Conservation (phyloP, 352 stramenopile genomes). For the Phytophthora podocarpi region DNA sequence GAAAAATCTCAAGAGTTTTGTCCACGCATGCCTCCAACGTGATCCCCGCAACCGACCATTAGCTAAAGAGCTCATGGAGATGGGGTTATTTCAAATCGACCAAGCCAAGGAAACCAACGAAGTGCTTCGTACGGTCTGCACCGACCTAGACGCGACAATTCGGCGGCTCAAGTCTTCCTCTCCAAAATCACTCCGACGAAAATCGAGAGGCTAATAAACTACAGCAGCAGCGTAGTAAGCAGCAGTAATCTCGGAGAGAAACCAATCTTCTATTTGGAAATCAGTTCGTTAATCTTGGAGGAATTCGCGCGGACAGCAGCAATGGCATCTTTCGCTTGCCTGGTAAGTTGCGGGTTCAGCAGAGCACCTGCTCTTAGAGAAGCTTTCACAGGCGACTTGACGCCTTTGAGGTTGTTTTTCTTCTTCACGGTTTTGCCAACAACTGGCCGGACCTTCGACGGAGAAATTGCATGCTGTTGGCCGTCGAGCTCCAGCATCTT, state of each 20-base stretch:
- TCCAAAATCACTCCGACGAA: conserved; percentile 9
- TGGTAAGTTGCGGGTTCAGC: conserved; percentile 58
- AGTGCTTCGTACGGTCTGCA: conserved; percentile 59
- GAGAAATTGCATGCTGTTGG: conserved; percentile 8
- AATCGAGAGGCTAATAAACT: conserved; percentile 5
- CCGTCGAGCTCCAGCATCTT: background rate
- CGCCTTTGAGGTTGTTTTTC: conserved; percentile 25
- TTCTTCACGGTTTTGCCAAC: conserved; percentile 17
- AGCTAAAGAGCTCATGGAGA: conserved; percentile 34
- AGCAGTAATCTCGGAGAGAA: too few relatives aligned
- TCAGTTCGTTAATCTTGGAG: conserved; percentile 80
- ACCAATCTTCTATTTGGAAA: conserved; percentile 40
- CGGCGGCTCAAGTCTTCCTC: conserved; percentile 30
- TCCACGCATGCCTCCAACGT: conserved; percentile 50
- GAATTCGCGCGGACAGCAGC: conserved; percentile 63
- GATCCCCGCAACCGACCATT: conserved; percentile 46
- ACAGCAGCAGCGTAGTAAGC: too few relatives aligned
- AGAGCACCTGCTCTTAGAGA: conserved; percentile 28
- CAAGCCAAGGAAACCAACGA: conserved; percentile 51
- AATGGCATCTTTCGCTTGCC: conserved; percentile 65
- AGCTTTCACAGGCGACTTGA: conserved; percentile 26
- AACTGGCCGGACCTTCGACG: conserved; percentile 9
- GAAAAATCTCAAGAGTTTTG: conserved; percentile 47
- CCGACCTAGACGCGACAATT: conserved; percentile 68
- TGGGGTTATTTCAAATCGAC: conserved; percentile 67